Evolutionary conservation across 768 basidiomycete species (phyloP).

Genomic region (Crucibulum laeve): DNA sequence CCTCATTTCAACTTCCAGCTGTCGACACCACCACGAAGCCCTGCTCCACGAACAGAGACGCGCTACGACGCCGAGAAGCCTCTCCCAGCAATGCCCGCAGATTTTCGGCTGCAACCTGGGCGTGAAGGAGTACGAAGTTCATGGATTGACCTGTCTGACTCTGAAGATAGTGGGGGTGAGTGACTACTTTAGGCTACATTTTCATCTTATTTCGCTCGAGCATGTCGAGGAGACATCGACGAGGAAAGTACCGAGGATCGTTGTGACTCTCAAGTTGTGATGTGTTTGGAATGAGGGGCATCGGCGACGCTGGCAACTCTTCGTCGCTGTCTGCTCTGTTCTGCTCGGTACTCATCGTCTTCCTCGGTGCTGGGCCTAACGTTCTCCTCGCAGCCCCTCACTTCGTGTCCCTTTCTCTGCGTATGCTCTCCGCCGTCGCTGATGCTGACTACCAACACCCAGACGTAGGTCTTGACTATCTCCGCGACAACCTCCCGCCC

Average conservation of each 20-base stretch:
- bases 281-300: constrained; percentile 12
- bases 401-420: constrained; percentile 13
- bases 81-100: not conserved
- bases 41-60: too few species aligned
- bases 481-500: constrained; percentile 20
- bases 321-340: too few species aligned
- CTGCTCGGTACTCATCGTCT: constrained; percentile 5
- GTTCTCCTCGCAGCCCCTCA: constrained; percentile 7
- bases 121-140: not conserved
- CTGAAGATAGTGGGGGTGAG: constrained; percentile 10
- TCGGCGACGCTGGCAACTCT: too few species aligned
- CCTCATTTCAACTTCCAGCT: too few species aligned
- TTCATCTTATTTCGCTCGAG: too few species aligned
- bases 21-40: too few species aligned
- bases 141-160: constrained; percentile 5
- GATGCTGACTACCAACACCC: not conserved
- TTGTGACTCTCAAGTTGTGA: too few species aligned
- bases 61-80: not conserved
- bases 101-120: not conserved
- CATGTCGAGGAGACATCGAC: not conserved
- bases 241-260: too few species aligned
- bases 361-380: too few species aligned
- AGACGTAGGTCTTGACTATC: constrained; percentile 20
- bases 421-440: not conserved
- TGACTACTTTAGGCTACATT: not conserved